These are phyloP conservation scores for Linnemannia elongata DNA, from an alignment of 192 early-diverging fungal genomes.

Conservation along the genomic window DNA sequence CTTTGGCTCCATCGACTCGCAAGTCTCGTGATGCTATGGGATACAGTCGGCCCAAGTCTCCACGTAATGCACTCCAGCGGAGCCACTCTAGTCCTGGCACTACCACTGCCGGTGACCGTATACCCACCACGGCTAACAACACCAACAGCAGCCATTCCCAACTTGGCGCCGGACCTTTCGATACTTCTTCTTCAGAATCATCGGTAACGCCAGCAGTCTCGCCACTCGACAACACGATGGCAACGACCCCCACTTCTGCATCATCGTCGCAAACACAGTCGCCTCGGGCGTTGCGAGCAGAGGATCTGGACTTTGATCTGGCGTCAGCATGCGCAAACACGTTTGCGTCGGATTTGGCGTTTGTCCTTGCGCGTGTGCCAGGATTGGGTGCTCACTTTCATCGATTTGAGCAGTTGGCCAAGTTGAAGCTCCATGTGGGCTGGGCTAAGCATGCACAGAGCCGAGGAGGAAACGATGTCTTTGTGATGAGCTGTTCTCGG, in stretches of 20 bases:
- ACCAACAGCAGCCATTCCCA: background rate
- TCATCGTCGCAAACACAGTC: background rate
- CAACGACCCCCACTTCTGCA: background rate
- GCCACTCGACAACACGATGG: background rate
- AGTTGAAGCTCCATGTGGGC: constrained; percentile 51
- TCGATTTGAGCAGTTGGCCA: constrained; percentile 52
- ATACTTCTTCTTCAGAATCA: background rate
- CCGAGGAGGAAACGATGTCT: constrained; percentile 51
- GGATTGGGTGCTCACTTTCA: constrained; percentile 54
- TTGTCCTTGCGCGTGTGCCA: constrained; percentile 47
- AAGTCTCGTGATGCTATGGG: constrained; percentile 6
- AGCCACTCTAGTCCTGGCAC: constrained; percentile 42
- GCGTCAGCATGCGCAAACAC: constrained; percentile 53
- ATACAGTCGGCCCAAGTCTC: constrained; percentile 3
- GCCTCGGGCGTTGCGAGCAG: constrained; percentile 12
- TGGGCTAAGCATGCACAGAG: constrained; percentile 58
- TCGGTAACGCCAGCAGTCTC: background rate
- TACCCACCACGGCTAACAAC: background rate
- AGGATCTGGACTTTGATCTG: constrained; percentile 51
- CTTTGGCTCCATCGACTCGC: background rate
- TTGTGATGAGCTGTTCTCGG: constrained; percentile 55
- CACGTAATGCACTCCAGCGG: constrained; percentile 20
- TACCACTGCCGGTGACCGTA: background rate
- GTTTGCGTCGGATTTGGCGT: constrained; percentile 48
- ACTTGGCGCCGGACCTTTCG: background rate